A percentile compares a stretch with the other conserved stretches of the same genome.
Conservation (phyloP, 1,284 basidiomycete genomes). For the Cutaneotrichosporon sp. region DNA sequence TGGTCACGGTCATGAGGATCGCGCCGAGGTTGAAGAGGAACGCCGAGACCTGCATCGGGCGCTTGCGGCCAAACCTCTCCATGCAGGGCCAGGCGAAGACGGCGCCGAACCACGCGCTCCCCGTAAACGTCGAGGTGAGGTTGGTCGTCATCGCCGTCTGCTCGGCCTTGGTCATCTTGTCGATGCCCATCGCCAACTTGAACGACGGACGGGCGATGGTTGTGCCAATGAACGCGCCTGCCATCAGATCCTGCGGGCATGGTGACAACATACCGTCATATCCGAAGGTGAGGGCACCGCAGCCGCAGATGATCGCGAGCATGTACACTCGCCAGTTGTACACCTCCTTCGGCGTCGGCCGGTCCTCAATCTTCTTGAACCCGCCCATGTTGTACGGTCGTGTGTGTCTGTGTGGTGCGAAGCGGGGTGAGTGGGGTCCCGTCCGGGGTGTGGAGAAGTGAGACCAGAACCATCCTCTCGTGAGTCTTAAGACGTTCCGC, state of each 20-base stretch:
- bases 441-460: background rate
- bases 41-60: constrained; percentile 35
- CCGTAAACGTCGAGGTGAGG: constrained; percentile 51
- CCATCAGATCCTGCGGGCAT: background rate
- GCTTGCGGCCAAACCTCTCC: constrained; percentile 37
- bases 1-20: constrained; percentile 44
- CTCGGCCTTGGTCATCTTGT: constrained; percentile 41
- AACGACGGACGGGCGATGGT: constrained; percentile 57
- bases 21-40: constrained; percentile 49
- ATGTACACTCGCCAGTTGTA: constrained; percentile 59
- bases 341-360: constrained; percentile 56
- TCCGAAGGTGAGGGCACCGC: constrained; percentile 56
- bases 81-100: constrained; percentile 30
- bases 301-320: constrained; percentile 45
- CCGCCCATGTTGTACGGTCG: constrained; percentile 22
- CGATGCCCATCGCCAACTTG: constrained; percentile 55
- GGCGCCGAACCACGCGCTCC: constrained; percentile 48
- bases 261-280: constrained; percentile 41
- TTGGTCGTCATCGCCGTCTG: constrained; percentile 52
- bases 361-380: constrained; percentile 50
- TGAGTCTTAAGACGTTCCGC: background rate
- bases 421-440: background rate
- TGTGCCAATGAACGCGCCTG: constrained; percentile 54
- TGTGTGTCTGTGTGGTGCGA: background rate
- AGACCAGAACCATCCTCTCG: background rate